phyloP scores from a whole-genome alignment of 2,329 filamentous ascomycete species.

The Exophiala calicioides region DNA sequence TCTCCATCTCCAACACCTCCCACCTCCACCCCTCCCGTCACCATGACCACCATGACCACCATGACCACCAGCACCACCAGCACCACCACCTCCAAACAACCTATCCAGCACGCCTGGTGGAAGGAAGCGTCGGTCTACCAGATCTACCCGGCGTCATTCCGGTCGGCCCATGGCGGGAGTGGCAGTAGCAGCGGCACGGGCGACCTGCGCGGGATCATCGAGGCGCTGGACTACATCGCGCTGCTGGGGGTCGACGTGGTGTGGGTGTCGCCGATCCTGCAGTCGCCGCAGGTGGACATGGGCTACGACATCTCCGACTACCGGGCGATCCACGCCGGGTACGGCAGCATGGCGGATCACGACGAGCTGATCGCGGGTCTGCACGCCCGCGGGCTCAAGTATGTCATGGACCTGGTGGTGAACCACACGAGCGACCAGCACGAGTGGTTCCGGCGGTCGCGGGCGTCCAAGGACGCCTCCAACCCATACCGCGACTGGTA shows the following conservation, averaged over 20 bases:
- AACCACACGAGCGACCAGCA: slow-evolving; percentile 46
- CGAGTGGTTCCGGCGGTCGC: slow-evolving; percentile 69
- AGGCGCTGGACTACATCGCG: slow-evolving; percentile 64
- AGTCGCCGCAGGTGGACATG: slow-evolving; percentile 56
- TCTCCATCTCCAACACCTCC: too few species aligned
- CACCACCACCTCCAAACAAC: slow-evolving; percentile 7
- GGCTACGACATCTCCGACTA: slow-evolving; percentile 50
- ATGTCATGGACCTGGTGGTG: slow-evolving; percentile 52
- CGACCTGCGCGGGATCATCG: slow-evolving; percentile 66
- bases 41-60: neutral
- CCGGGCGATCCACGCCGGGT: slow-evolving; percentile 48
- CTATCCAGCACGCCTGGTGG: slow-evolving; percentile 49
- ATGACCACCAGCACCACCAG: neutral
- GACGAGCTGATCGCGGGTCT: slow-evolving; percentile 47
- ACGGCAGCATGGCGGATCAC: slow-evolving; percentile 51
- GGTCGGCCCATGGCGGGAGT: slow-evolving; percentile 42
- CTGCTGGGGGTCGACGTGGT: slow-evolving; percentile 63
- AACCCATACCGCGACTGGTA: slow-evolving; percentile 71
- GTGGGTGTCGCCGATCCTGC: slow-evolving; percentile 56
- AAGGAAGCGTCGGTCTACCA: slow-evolving; percentile 61
- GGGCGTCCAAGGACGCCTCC: slow-evolving; percentile 59
- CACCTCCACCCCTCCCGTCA: neutral
- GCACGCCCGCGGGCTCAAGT: slow-evolving; percentile 49
- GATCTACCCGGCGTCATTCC: slow-evolving; percentile 60
- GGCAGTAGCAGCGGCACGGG: slow-evolving; percentile 57